These are phyloP conservation scores for Claviceps fusiformis DNA, from an alignment of 2,329 filamentous ascomycete genomes.

Conservation along the genomic window DNA sequence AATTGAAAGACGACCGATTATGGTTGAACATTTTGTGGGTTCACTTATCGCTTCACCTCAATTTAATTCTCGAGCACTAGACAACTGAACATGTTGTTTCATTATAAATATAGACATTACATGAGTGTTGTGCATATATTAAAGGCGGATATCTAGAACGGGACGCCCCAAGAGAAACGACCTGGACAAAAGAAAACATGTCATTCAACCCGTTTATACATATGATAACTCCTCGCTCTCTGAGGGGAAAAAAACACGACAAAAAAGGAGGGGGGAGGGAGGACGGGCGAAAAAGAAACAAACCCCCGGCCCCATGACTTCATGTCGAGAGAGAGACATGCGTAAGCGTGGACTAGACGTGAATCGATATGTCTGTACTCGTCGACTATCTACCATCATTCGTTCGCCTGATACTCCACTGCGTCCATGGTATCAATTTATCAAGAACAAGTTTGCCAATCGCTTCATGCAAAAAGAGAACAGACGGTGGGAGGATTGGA, in stretches of 20 bases:
- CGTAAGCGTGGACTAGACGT: not conserved
- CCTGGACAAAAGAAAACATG: not conserved
- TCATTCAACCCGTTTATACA: not conserved
- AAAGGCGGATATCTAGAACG: not conserved
- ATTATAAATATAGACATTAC: not conserved
- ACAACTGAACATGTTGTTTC: not conserved
- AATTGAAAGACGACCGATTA: not conserved
- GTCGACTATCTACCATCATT: not conserved
- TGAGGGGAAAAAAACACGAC: no score
- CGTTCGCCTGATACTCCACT: not conserved
- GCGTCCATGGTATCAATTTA: not conserved
- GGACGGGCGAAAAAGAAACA: not conserved
- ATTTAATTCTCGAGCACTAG: not conserved
- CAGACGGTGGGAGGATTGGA: no score
- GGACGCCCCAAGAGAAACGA: not conserved
- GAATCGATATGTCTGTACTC: not conserved
- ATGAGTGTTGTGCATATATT: constrained; percentile 1
- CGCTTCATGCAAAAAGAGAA: not conserved
- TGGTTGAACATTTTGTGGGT: not conserved
- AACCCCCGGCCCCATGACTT: not conserved
- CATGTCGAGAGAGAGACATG: not conserved
- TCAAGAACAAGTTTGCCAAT: not conserved
- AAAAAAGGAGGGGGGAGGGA: not conserved
- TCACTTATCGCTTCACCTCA: not conserved
- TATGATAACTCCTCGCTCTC: not conserved